Percentiles rank a stretch among this genome's conserved stretches.
phyloP scores from a whole-genome alignment of 2,329 filamentous ascomycete species.

The Trichoderma sp. region DNA sequence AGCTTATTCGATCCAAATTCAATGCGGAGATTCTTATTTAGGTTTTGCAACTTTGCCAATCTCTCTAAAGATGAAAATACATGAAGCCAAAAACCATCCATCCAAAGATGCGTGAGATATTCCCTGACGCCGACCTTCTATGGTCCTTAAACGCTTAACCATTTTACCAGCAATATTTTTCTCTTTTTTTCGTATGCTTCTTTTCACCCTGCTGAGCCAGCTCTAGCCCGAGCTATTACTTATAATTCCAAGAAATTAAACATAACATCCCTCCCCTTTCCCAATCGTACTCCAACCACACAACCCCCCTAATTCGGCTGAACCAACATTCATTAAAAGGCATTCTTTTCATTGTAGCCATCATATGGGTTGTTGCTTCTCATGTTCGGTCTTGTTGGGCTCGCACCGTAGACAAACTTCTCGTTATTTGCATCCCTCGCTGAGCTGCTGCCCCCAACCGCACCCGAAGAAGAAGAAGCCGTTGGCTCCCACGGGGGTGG shows the following conservation, averaged over 20 bases:
- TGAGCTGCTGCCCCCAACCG: not conserved
- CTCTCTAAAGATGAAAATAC: not conserved
- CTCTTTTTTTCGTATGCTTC: not conserved
- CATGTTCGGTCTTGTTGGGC: not conserved
- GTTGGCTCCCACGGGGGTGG: slow-evolving; percentile 12
- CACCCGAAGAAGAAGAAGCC: not conserved
- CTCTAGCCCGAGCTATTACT: not conserved
- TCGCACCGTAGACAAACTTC: slow-evolving; percentile 13
- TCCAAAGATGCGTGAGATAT: not conserved
- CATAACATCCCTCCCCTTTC: not conserved
- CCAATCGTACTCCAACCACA: not conserved
- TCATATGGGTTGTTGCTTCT: slow-evolving; percentile 16
- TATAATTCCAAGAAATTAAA: not conserved
- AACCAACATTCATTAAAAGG: not conserved
- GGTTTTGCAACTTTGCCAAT: not conserved
- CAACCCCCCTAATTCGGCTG: too few relatives aligned
- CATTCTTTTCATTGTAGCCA: slow-evolving; percentile 5
- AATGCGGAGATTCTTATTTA: not conserved
- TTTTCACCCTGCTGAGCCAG: not conserved
- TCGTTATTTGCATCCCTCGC: not conserved
- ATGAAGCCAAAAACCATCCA: not conserved
- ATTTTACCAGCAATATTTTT: not conserved
- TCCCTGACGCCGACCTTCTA: not conserved
- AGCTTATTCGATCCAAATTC: not conserved
- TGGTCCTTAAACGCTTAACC: not conserved